phyloP scores from a whole-genome alignment of 495 filamentous ascomycete genomes.

The Penicillium parvum region DNA sequence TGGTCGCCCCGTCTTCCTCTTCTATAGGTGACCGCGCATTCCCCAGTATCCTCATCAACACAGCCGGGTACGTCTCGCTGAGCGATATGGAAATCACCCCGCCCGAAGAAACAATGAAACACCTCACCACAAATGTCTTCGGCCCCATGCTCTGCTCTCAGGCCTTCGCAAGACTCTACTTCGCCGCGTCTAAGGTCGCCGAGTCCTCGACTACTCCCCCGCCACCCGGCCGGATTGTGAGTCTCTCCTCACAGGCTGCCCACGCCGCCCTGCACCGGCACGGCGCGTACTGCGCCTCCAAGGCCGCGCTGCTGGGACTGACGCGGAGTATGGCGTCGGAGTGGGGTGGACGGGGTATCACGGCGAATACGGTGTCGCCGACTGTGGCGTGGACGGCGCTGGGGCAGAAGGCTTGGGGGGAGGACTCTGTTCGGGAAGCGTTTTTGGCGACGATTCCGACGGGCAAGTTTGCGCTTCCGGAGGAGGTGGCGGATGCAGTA shows the following conservation, averaged over 20 bases:
- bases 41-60: conserved; percentile 40
- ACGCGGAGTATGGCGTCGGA: conserved; percentile 48
- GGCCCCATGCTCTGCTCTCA: conserved; percentile 43
- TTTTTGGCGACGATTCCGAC: conserved; percentile 35
- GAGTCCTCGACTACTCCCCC: conserved; percentile 15
- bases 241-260: conserved; percentile 36
- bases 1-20: conserved; percentile 13
- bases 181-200: conserved; percentile 18
- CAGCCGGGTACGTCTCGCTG: conserved; percentile 40
- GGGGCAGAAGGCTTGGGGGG: conserved; percentile 40
- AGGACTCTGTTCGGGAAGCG: conserved; percentile 25
- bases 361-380: conserved; percentile 35
- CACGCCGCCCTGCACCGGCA: conserved; percentile 37
- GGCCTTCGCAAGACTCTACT: conserved; percentile 37
- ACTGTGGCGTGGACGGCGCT: conserved; percentile 41
- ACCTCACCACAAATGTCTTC: conserved; percentile 34
- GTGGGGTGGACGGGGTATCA: conserved; percentile 35
- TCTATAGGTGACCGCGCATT: conserved; percentile 14
- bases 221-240: conserved; percentile 35
- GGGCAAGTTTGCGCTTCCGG: conserved; percentile 41
- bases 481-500: conserved; percentile 38
- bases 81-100: conserved; percentile 37
- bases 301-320: conserved; percentile 43
- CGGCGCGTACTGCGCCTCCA: conserved; percentile 47
- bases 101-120: conserved; percentile 36